Conservation (phyloP, 2,329 filamentous ascomycete species). For the Ascochyta koolunga region DNA sequence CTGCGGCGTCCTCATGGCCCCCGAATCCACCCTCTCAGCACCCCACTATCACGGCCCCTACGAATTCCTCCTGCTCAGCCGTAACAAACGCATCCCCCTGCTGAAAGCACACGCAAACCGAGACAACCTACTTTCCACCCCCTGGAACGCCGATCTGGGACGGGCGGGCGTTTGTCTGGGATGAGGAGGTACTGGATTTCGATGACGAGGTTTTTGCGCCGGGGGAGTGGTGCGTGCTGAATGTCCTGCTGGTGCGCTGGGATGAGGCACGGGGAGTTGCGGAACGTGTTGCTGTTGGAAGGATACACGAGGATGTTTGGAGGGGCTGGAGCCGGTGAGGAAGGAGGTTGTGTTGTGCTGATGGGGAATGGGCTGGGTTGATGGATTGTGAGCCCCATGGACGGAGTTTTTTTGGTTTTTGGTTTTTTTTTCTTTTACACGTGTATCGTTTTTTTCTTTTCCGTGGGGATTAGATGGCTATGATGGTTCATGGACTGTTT, state of each 20-base stretch:
- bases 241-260: conserved; percentile 43
- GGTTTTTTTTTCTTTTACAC: too few relatives aligned
- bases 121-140: conserved; percentile 33
- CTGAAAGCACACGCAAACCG: conserved; percentile 18
- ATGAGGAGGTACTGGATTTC: conserved; percentile 35
- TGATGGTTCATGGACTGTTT: too few relatives aligned
- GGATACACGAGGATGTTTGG: conserved; percentile 45
- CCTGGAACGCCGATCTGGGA: conserved; percentile 44
- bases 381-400: too few relatives aligned
- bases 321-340: conserved; percentile 19
- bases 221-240: conserved; percentile 42
- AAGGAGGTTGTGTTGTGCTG: conserved; percentile 36
- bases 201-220: conserved; percentile 28
- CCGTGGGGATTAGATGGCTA: too few relatives aligned
- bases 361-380: too few relatives aligned
- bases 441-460: too few relatives aligned
- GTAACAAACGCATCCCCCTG: conserved; percentile 32
- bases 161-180: conserved; percentile 34
- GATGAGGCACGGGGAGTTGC: conserved; percentile 24
- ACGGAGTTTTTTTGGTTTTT: too few relatives aligned
- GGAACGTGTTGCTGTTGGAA: conserved; percentile 38
- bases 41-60: conserved; percentile 29
- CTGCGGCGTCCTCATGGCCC: conserved; percentile 43
- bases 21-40: conserved; percentile 26
- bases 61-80: conserved; percentile 38